phyloP scores from a whole-genome alignment of 768 basidiomycete genomes.

The Suillus placidus region DNA sequence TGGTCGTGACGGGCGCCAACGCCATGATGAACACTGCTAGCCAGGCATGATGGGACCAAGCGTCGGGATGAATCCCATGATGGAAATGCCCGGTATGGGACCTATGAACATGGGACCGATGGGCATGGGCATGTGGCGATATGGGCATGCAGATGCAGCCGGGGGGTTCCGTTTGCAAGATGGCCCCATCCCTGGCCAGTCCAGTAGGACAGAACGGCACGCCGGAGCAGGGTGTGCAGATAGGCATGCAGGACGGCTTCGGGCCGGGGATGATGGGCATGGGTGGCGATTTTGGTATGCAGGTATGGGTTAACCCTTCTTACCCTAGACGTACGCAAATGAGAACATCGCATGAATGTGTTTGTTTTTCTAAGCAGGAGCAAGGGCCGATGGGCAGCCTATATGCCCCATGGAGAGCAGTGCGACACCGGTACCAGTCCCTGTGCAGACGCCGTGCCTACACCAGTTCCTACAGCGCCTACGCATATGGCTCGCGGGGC shows the following conservation, averaged over 20 bases:
- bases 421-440: conserved; percentile 49
- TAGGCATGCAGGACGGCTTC: conserved; percentile 46
- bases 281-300: conserved; percentile 71
- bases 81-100: conserved; percentile 76
- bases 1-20: conserved; percentile 84
- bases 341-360: conserved; percentile 31
- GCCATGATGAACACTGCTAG: conserved; percentile 70
- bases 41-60: conserved; percentile 51
- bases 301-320: conserved; percentile 52
- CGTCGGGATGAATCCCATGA: conserved; percentile 67
- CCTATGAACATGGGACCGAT: conserved; percentile 50
- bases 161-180: conserved; percentile 57
- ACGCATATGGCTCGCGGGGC: conserved; percentile 33
- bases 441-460: conserved; percentile 38
- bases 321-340: conserved; percentile 39
- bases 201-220: conserved; percentile 41
- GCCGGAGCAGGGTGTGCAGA: conserved; percentile 42
- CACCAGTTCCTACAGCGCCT: conserved; percentile 31
- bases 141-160: conserved; percentile 57
- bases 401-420: conserved; percentile 71
- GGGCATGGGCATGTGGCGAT: conserved; percentile 65
- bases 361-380: conserved; percentile 45
- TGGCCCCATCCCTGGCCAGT: conserved; percentile 38
- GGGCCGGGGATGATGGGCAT: conserved; percentile 67
- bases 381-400: conserved; percentile 62